Conservation (phyloP, 1,284 basidiomycete genomes). For the Coniophora puteana region DNA sequence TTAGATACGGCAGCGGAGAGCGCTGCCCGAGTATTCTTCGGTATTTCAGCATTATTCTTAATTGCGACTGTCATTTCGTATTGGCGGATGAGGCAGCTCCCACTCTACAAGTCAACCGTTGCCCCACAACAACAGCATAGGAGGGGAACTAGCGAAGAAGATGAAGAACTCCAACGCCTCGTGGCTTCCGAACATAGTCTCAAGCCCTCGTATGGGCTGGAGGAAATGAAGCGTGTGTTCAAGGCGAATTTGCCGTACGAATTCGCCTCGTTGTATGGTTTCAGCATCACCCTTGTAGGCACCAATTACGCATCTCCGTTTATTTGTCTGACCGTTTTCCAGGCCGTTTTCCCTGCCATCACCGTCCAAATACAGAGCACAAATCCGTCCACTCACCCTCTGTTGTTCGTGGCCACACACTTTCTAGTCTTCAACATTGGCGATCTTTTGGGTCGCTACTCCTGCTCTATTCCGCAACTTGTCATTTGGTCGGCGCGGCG, state of each 20-base stretch:
- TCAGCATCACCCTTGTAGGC: conserved; percentile 76
- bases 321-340: conserved; percentile 5
- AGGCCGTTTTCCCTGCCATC: conserved; percentile 86
- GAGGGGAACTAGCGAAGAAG: conserved; percentile 18
- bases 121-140: conserved; percentile 33
- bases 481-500: conserved; percentile 63
- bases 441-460: conserved; percentile 74
- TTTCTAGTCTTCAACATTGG: conserved; percentile 75
- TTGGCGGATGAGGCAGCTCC: conserved; percentile 50
- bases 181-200: conserved; percentile 25
- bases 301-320: background rate
- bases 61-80: conserved; percentile 48
- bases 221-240: conserved; percentile 50
- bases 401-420: conserved; percentile 68
- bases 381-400: conserved; percentile 52
- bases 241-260: conserved; percentile 69
- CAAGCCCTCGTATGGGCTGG: conserved; percentile 28
- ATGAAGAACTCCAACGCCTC: conserved; percentile 33
- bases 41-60: conserved; percentile 64
- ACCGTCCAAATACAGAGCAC: conserved; percentile 73
- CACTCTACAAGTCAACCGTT: conserved; percentile 53
- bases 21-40: conserved; percentile 71
- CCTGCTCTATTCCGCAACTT: conserved; percentile 65
- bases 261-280: conserved; percentile 72
- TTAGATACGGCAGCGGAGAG: conserved; percentile 51